These are phyloP conservation scores for Cryphonectria japonica DNA, from an alignment of 2,329 filamentous ascomycete species.

Conservation along the genomic window DNA sequence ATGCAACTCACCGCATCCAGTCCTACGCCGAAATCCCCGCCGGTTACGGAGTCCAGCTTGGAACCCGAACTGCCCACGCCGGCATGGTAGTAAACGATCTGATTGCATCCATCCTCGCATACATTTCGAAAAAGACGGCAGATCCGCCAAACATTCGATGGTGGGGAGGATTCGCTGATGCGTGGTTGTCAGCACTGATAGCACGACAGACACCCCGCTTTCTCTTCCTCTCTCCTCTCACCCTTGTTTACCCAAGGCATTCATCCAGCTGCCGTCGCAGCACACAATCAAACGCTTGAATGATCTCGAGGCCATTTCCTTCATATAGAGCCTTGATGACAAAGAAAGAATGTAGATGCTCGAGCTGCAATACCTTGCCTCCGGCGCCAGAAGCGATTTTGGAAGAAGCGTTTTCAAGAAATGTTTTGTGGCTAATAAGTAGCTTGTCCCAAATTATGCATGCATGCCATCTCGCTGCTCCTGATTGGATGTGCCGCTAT, in stretches of 20 bases:
- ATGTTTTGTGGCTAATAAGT: background rate
- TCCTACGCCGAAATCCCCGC: slow-evolving; percentile 40
- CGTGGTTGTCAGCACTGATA: background rate
- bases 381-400: background rate
- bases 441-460: background rate
- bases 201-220: background rate
- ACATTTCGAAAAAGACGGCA: slow-evolving; percentile 35
- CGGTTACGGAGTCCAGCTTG: slow-evolving; percentile 36
- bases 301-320: background rate
- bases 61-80: slow-evolving; percentile 38
- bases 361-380: background rate
- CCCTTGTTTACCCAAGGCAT: slow-evolving; percentile 34
- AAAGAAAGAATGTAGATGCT: too few species aligned
- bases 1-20: slow-evolving; percentile 31
- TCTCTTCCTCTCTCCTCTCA: slow-evolving; percentile 22
- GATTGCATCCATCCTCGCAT: slow-evolving; percentile 35
- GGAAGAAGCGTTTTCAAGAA: background rate
- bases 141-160: slow-evolving; percentile 36
- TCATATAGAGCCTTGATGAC: background rate
- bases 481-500: background rate
- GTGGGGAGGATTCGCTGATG: background rate
- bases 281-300: slow-evolving; percentile 38
- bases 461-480: background rate
- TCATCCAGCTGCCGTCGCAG: slow-evolving; percentile 42
- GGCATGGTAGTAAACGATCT: slow-evolving; percentile 39